Base-by-base conservation (phyloP, 2,329 filamentous ascomycete genomes). In the Alternaria ventricosa region DNA sequence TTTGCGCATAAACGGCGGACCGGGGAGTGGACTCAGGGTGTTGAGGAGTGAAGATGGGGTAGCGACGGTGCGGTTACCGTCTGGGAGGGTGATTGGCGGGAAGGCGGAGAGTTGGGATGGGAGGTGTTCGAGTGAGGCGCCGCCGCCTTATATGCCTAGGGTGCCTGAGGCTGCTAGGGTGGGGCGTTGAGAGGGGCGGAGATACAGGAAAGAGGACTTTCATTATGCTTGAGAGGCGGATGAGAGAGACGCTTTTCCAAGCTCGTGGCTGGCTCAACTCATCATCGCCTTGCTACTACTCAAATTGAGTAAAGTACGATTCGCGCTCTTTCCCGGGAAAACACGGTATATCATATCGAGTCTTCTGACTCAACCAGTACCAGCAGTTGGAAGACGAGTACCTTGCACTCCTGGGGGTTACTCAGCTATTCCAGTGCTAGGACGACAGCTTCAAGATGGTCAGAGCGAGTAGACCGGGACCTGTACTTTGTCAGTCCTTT, bases 61-160 rank as follows among this genome's bases (percentile, higher is more conserved):
- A 18, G 36, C 44, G n/a, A 50, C 41, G 10, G 27, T 55, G 23
- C 43, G 50, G 20, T 12, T 57, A n/a, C 56, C 60, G n/a, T 47
- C 51, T 0, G 45, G 25, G 4, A 51, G 57, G n/a, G n/a, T 23
- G 5, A 33, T 51, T 20, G 18, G 30, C 5, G 28, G 25, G n/a
- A 64, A 60, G 41, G 18, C 36, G 12, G 27, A 44, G 30, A 15
- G 20, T 6, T 55, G 54, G 22, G 45, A 44, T 33, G 51, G 22
- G n/a, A 55, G 49, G 9, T 13, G 41, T 20, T 49, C 27, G 6
- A 36, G 51, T 33, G 64, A 67, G 28, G 50, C 60, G 12, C 55
- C 64, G 22, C 67, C 67, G n/a, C 67, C 65, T 22, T 69, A 69
- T 46, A 65, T 60, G 57, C 65, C 63, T 1, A 60, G 63, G 43